Percentiles rank a stretch among this genome's conserved stretches.
These are phyloP conservation scores for Lithospermum erythrorhizon DNA, from an alignment of 257 asterid species.

Conservation along the genomic window DNA sequence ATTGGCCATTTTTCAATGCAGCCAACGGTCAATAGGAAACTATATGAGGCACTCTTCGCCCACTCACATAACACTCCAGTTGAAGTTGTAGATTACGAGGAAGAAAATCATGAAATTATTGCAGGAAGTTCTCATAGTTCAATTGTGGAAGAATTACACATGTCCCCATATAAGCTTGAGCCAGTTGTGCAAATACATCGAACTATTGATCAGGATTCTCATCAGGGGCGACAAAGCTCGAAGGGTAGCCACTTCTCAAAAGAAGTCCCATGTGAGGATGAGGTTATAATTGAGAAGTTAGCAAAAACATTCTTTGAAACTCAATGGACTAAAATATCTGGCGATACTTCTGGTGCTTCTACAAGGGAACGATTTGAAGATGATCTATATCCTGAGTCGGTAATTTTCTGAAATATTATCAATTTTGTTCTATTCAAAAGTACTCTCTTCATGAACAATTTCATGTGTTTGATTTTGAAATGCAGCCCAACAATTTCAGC, in stretches of 20 bases:
- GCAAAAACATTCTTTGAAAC: constrained; percentile 24
- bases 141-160: constrained; percentile 35
- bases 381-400: constrained; percentile 14
- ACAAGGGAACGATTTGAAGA: constrained; percentile 11
- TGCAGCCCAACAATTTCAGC: constrained; percentile 32
- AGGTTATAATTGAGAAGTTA: constrained; percentile 14
- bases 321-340: constrained; percentile 20
- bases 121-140: constrained; percentile 35
- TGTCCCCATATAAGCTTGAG: constrained; percentile 26
- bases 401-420: constrained; percentile 4
- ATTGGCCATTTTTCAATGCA: constrained; percentile 32
- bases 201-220: constrained; percentile 13
- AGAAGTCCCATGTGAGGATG: constrained; percentile 16
- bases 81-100: constrained; percentile 21
- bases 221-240: constrained; percentile 12
- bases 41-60: constrained; percentile 51
- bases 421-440: not conserved
- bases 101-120: constrained; percentile 26
- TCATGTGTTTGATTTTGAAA: constrained; percentile 7
- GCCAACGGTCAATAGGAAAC: constrained; percentile 48
- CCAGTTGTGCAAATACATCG: constrained; percentile 19
- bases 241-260: not conserved
- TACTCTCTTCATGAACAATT: constrained; percentile 4
- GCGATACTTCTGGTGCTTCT: constrained; percentile 5
- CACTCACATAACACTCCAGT: constrained; percentile 27